phyloP scores from a whole-genome alignment of 2,329 filamentous ascomycete genomes.

The Pezicula neosporulosa region DNA sequence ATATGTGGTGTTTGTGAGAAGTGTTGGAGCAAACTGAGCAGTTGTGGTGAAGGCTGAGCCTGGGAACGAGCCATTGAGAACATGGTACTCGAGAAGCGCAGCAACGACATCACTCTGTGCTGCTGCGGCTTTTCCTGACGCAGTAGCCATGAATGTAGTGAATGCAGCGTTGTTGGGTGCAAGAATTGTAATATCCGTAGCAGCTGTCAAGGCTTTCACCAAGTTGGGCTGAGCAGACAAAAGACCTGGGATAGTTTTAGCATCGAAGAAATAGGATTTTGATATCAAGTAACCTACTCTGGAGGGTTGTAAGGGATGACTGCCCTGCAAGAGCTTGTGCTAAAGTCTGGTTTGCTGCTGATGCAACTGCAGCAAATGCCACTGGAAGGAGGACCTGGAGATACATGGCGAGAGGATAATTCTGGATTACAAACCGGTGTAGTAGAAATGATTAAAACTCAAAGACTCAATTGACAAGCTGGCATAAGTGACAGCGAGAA shows the following conservation, averaged over 20 bases:
- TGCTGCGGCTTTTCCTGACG: constrained; percentile 11
- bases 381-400: not conserved
- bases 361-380: not conserved
- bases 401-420: not conserved
- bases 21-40: constrained; percentile 35
- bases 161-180: constrained; percentile 29
- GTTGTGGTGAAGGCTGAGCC: constrained; percentile 19
- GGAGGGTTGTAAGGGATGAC: not conserved
- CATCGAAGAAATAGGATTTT: not conserved
- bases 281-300: not conserved
- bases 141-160: constrained; percentile 19
- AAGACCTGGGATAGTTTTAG: not conserved
- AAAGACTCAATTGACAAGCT: not conserved
- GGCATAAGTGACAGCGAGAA: not conserved
- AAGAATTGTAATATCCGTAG: constrained; percentile 47
- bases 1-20: constrained; percentile 37
- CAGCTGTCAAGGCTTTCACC: constrained; percentile 3
- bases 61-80: constrained; percentile 19
- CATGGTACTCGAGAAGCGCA: constrained; percentile 23
- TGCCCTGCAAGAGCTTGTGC: not conserved
- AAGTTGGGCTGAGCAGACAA: not conserved
- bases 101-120: constrained; percentile 31
- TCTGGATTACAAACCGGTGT: not conserved
- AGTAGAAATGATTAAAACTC: not conserved
- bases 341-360: not conserved